Conservation (phyloP, 2,329 filamentous ascomycete genomes). For the Colletotrichum chlorophyti region DNA sequence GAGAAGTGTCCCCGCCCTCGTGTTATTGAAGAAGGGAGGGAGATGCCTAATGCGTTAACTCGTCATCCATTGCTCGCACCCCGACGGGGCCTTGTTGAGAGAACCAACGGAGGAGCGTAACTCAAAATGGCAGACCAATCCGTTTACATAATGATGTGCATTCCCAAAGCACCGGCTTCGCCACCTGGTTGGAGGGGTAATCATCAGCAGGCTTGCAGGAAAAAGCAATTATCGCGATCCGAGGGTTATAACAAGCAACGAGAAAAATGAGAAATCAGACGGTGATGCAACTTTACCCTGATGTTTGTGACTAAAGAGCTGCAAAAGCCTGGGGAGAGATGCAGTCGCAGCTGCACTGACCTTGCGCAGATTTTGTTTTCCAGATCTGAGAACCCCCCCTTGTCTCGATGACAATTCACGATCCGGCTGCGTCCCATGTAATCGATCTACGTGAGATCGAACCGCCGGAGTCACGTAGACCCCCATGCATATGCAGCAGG, state of each 20-base stretch:
- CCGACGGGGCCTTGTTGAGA: conserved; percentile 18
- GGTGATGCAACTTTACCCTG: conserved; percentile 17
- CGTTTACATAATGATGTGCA: conserved; percentile 5
- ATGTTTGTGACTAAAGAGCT: too few species aligned
- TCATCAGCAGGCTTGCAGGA: conserved; percentile 5
- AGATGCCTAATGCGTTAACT: conserved; percentile 1
- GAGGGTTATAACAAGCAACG: conserved; percentile 26
- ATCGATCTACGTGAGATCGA: conserved; percentile 1
- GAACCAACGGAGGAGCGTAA: conserved; percentile 11
- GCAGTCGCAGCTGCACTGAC: too few species aligned
- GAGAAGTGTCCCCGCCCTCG: conserved; percentile 4
- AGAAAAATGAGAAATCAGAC: conserved; percentile 4
- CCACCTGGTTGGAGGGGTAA: background rate
- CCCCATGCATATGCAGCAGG: background rate
- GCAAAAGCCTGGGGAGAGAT: too few species aligned
- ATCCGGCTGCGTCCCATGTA: background rate
- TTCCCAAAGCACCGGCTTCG: conserved; percentile 8
- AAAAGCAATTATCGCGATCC: conserved; percentile 26
- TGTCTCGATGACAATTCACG: background rate
- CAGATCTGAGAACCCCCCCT: conserved; percentile 12
- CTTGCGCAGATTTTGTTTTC: background rate
- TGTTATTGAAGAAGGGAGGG: conserved; percentile 27
- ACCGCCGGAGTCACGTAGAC: background rate
- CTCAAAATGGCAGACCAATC: background rate
- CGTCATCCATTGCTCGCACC: conserved; percentile 11